Percentiles rank a stretch among this genome's conserved stretches.
Conservation (phyloP, 192 early-diverging fungal genomes). For the Powellomyces hirtus region DNA sequence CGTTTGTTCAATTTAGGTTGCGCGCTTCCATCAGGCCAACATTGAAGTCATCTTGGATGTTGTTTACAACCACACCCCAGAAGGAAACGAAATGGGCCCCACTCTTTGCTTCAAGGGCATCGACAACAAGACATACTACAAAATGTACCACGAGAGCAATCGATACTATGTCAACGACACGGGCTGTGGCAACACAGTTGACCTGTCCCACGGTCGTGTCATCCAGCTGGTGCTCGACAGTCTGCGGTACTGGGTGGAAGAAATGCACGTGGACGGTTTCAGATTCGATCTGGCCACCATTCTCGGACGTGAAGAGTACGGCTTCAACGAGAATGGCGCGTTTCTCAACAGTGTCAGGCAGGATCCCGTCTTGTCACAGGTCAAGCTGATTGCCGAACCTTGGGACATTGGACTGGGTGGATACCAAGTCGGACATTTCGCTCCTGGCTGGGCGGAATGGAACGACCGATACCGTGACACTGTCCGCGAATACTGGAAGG, state of each 20-base stretch:
- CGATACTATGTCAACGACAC: slow-evolving; percentile 32
- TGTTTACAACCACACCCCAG: slow-evolving; percentile 31
- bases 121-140: slow-evolving; percentile 34
- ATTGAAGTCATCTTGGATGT: slow-evolving; percentile 30
- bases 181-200: slow-evolving; percentile 26
- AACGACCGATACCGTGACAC: slow-evolving; percentile 29
- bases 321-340: slow-evolving; percentile 32
- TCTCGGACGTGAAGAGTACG: slow-evolving; percentile 14
- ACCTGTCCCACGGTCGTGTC: slow-evolving; percentile 26
- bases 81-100: slow-evolving; percentile 30
- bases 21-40: slow-evolving; percentile 18
- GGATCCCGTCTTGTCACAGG: slow-evolving; percentile 20
- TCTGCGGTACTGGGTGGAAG: slow-evolving; percentile 28
- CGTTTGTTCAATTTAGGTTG: neutral
- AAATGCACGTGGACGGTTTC: slow-evolving; percentile 31
- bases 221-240: slow-evolving; percentile 25
- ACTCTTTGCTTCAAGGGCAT: slow-evolving; percentile 30
- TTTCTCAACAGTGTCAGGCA: slow-evolving; percentile 28
- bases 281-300: slow-evolving; percentile 31
- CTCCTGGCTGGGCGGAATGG: slow-evolving; percentile 31
- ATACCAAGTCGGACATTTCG: slow-evolving; percentile 27
- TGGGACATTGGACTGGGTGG: slow-evolving; percentile 31
- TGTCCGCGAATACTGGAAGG: slow-evolving; percentile 26
- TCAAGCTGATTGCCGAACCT: slow-evolving; percentile 27
- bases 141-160: slow-evolving; percentile 25